A percentile compares a stretch with the other conserved stretches of the same genome.
Conservation (phyloP, 768 basidiomycete genomes). For the Pleurotus citrinopileatus region DNA sequence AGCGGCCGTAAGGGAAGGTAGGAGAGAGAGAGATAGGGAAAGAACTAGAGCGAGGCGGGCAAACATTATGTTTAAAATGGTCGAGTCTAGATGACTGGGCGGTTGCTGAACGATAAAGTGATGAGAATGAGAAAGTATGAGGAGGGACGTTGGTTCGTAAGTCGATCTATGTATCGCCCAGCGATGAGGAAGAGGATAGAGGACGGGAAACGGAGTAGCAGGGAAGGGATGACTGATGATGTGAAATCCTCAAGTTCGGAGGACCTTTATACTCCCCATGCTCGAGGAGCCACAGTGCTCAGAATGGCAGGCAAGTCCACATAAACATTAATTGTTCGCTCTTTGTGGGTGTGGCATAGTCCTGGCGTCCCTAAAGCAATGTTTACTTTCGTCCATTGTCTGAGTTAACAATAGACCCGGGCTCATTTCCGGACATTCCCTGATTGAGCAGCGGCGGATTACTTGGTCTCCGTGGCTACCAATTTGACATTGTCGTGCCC, state of each 20-base stretch:
- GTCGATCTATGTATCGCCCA: constrained; percentile 7
- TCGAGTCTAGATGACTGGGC: neutral
- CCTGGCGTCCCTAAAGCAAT: neutral
- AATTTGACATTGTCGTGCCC: too few relatives aligned
- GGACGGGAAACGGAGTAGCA: neutral
- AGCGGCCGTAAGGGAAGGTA: constrained; percentile 18
- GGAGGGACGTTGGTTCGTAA: too few relatives aligned
- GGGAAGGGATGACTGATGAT: neutral
- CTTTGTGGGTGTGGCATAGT: neutral
- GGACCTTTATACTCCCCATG: neutral
- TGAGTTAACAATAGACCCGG: neutral
- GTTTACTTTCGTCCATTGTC: neutral
- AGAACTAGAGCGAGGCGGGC: neutral
- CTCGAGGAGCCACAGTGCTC: neutral
- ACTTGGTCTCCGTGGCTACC: neutral
- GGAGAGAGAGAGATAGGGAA: neutral
- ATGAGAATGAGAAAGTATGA: neutral
- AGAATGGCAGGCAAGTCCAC: neutral
- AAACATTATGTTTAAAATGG: neutral
- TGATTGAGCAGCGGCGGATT: neutral
- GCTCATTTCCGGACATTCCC: neutral
- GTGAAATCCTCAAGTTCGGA: neutral
- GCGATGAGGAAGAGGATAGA: constrained; percentile 3
- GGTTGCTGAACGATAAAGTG: neutral
- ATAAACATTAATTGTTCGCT: neutral